A percentile compares a stretch with the other conserved stretches of the same genome.
Conservation (phyloP, 2,329 filamentous ascomycete genomes). For the Fusarium gaditjirri region DNA sequence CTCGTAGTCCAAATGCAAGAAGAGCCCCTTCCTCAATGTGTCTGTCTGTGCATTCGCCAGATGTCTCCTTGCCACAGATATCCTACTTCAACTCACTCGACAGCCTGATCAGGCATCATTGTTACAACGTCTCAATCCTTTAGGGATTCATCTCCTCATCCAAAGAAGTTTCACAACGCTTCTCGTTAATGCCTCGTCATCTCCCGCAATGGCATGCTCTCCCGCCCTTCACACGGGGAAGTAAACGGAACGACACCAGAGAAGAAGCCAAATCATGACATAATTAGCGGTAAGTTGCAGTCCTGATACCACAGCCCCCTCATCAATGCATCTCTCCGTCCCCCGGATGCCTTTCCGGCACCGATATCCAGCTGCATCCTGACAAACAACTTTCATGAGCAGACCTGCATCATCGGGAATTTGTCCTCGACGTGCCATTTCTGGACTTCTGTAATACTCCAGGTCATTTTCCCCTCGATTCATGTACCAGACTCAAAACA, state of each 20-base stretch:
- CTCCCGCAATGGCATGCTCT: background rate
- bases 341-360: background rate
- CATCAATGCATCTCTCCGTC: background rate
- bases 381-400: background rate
- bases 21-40: too few relatives aligned
- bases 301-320: background rate
- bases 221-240: background rate
- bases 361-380: background rate
- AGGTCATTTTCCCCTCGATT: background rate
- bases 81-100: background rate
- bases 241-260: background rate
- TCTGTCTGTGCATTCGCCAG: background rate
- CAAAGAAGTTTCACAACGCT: background rate
- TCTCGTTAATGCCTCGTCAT: background rate
- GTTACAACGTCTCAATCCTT: rapidly evolving
- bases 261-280: background rate
- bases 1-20: too few relatives aligned
- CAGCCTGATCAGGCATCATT: background rate
- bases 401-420: background rate
- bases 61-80: background rate
- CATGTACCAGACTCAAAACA: background rate
- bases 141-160: rapidly evolving
- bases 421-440: background rate
- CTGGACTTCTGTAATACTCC: background rate
- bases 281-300: background rate